Base-by-base conservation (phyloP, 371 early-diverging fungal genomes). In the Smittium mucronatum region DNA sequence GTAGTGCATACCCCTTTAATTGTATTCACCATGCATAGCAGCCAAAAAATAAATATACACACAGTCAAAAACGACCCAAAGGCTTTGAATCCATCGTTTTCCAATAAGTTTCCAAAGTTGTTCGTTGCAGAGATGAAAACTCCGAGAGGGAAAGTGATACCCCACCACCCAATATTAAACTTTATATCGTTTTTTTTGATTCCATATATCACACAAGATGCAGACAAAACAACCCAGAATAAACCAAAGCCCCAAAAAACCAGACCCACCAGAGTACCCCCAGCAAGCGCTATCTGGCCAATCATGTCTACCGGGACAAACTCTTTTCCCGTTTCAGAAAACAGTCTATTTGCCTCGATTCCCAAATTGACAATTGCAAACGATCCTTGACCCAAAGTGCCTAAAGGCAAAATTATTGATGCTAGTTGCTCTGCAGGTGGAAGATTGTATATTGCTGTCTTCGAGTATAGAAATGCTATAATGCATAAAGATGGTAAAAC, bases 91-190 rank as follows among this genome's bases (percentile, higher is more conserved):
- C 28, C 28, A 16, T 36, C 16, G 36, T 36, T 28, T 30, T 2
- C 5, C 8, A 67, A 35, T 63, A 36, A 5, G 5, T 30, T 67
- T 5, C 59, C 30, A 34, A 78, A 70, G 28, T 68, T 16, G 25
- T 58, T 70, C 2, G 76, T 81, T 36, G 73, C 78, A 0, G 79
- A 59, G 0, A 77, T 71, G 66, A 74, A 78, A 1, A 78, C 78
- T n/a, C 84, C 81, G 1, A 78, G 28, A 0, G 83, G 83, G 71
- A 83, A 83, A 28, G 78, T 84, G 1, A 80, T 67, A 2, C 79
- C 82, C 83, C 83, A 83, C 79, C 81, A 83, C 16, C 83, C 84
- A 63, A 83, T 75, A 70, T 81, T 77, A 61, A 83, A 83, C 0
- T 78, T 76, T 29, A 83, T 72, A 0, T 47, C 47, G 17, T 70